Evolutionary conservation across 768 basidiomycete genomes (phyloP), one percentile per base, ranked within the genome.

Genomic region (Tylopilus sp.): DNA sequence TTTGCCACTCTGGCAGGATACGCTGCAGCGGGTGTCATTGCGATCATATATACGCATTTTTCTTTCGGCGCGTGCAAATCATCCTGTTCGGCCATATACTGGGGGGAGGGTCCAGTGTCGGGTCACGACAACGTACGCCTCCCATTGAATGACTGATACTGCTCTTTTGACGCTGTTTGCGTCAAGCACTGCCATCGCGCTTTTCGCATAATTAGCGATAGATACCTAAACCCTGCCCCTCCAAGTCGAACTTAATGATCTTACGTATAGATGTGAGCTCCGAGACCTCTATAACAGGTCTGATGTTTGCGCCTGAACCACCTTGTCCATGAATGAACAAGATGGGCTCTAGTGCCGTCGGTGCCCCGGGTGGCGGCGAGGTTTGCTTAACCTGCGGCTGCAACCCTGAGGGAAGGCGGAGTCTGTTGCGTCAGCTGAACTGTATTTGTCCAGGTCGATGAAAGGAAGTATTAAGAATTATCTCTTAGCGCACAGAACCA

Each of bases 171-270:
- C 40, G 33, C 48, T 22, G 8, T 36, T 44, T 57, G 46, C 51
- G 49, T 57, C 53, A 39, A 53, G 50, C 50, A 56, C 50, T 15
- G 56, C 53, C 48, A 21, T 43, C 0, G 25, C 53, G 40, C 49
- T 46, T 50, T 53, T 51, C 49, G 56, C 48, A 48, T 48, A 55
- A 43, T 48, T 52, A 3, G 42, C 59, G 50, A 59, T 41, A 1
- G 47, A 31, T 21, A 48, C 20, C 38, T 53, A 52, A 44, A 4
- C 54, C 38, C n/a, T 52, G 38, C 17, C 44, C 33, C 39, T 60
- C 41, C 6, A 40, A 33, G 41, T 44, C 50, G 17, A 52, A 58
- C 62, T 48, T 57, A 52, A 61, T 49, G 2, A 47, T 43, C 20
- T 52, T 51, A 61, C 49, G 55, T 55, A 47, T 48, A 26, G 40